Percentiles rank a stretch among this genome's conserved stretches.
Conservation (phyloP, 305 asterid genomes). For the Fraxinus dipetala region DNA sequence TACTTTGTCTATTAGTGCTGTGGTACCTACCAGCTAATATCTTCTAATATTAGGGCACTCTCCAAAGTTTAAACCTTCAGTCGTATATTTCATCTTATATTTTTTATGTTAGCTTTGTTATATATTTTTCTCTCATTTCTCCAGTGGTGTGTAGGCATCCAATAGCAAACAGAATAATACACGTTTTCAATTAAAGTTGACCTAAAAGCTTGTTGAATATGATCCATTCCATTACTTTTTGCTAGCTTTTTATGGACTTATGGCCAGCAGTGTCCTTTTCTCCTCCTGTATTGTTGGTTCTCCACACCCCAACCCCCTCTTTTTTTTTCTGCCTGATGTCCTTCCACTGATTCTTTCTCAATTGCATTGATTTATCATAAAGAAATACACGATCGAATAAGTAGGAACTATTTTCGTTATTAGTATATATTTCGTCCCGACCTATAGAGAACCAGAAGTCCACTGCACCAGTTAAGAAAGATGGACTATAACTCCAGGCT, state of each 20-base stretch:
- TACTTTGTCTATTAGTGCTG: background rate
- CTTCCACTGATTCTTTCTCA: background rate
- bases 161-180: background rate
- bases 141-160: background rate
- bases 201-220: background rate
- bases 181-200: background rate
- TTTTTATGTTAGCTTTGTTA: background rate
- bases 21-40: background rate
- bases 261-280: background rate
- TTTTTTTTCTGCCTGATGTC: background rate
- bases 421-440: background rate
- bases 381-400: too few species aligned
- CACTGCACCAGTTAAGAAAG: background rate
- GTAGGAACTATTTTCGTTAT: background rate
- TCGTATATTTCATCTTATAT: background rate
- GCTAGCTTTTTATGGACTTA: background rate
- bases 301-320: rapidly evolving
- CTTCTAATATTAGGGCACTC: background rate
- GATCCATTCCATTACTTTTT: background rate
- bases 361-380: background rate
- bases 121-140: background rate
- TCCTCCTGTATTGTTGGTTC: background rate
- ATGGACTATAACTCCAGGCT: background rate
- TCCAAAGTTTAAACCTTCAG: background rate
- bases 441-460: background rate